Evolutionary conservation across 2,329 filamentous ascomycete species (phyloP), one percentile per base, ranked within the genome.

Genomic region (Sporothrix mexicana): DNA sequence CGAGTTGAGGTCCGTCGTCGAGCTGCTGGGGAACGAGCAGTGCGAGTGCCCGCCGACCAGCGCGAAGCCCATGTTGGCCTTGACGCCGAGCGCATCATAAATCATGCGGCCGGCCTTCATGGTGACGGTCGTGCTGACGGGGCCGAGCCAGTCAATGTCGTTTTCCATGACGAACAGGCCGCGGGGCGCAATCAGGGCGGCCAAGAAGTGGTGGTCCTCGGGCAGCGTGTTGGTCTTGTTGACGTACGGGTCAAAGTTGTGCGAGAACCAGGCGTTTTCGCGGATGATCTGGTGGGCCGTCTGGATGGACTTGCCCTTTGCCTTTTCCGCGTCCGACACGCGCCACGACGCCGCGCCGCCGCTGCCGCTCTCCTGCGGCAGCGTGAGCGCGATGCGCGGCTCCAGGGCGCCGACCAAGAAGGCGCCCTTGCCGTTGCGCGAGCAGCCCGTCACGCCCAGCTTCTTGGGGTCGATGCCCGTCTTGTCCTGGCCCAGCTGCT

Each of bases 231-330:
- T 81, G 25, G 85, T 83, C 74, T 82, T 81, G 74, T 80, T 82
- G 70, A 83, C 83, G 79, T 87, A 88, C 4, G 79, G 74, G 79
- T 90, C 84, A 78, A 91, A 88, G 66, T 82, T 80, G 43, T 82
- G 81, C 70, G 86, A 87, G 83, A 90, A 90, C 88, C 89, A 91
- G 20, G 88, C 87, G 76, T 90, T 90, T 81, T 90, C 88, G 43
- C 80, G 81, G 5, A 72, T 47, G 41, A 74, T 74, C 55, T 74
- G 55, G 70, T 67, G 55, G 25, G 88, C 86, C 0, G 88, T 90
- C 81, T 91, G 88, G 77, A 90, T 88, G 78, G 88, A 88, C 79
- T 85, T 84, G 69, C 87, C 87, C 64, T 83, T 80, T 72, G 78
- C 79, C 76, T 88, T 84, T 61, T 88, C 80, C 49, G 79, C 77